Evolutionary conservation across 768 basidiomycete species (phyloP).

Genomic region (Paxillus involutus): DNA sequence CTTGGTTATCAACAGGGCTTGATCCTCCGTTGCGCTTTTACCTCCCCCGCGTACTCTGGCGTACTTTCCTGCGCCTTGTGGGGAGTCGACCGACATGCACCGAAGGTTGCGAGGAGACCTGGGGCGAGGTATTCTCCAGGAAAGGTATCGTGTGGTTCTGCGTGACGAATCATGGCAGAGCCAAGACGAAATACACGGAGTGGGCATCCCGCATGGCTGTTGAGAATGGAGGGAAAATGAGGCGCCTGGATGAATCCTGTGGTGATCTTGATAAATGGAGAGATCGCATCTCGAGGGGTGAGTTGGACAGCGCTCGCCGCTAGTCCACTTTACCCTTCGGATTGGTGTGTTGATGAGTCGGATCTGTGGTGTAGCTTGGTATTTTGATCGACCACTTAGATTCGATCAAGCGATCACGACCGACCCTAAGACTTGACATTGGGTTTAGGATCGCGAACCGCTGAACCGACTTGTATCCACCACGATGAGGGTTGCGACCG

Average conservation of each 20-base stretch:
- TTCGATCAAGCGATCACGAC: no score
- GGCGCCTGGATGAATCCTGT: constrained; percentile 53
- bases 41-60: constrained; percentile 54
- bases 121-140: constrained; percentile 44
- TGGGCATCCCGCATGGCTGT: constrained; percentile 22
- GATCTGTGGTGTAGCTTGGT: no score
- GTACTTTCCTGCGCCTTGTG: constrained; percentile 50
- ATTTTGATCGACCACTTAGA: no score
- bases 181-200: not conserved
- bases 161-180: constrained; percentile 37
- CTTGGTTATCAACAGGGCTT: constrained; percentile 46
- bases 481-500: no score
- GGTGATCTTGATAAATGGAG: constrained; percentile 42
- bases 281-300: constrained; percentile 7
- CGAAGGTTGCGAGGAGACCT: constrained; percentile 46
- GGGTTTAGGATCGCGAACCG: not conserved
- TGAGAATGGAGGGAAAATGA: constrained; percentile 39
- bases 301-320: not conserved
- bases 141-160: constrained; percentile 52
- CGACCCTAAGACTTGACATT: no score
- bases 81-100: constrained; percentile 38
- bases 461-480: not conserved
- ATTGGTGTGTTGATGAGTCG: no score
- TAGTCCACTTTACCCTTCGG: no score
- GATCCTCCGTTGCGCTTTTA: constrained; percentile 64